These are phyloP conservation scores for Fusarium sublunatum DNA, from an alignment of 2,329 filamentous ascomycete species.

Conservation along the genomic window DNA sequence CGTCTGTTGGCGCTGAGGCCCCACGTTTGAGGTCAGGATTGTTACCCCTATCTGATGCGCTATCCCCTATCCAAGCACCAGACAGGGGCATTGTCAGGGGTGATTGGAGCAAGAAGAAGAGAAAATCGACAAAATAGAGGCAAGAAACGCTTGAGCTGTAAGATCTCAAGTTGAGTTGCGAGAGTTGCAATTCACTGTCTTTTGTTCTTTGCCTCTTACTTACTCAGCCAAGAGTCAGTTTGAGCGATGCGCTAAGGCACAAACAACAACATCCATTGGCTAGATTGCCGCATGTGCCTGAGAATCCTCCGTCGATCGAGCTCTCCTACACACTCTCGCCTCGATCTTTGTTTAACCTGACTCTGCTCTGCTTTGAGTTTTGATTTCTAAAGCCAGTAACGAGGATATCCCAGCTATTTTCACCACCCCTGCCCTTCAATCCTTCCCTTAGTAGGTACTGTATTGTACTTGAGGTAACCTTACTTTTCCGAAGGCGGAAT, in stretches of 20 bases:
- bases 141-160: constrained; percentile 1
- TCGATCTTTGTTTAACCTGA: constrained; percentile 29
- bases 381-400: constrained; percentile 32
- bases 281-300: constrained; percentile 31
- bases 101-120: constrained; percentile 10
- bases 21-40: constrained; percentile 24
- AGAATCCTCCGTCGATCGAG: constrained; percentile 25
- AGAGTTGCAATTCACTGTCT: constrained; percentile 1
- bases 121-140: constrained; percentile 14
- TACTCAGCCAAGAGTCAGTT: constrained; percentile 10
- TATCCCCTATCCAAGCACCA: constrained; percentile 40
- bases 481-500: constrained; percentile 37
- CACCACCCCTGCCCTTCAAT: constrained; percentile 27
- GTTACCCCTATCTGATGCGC: constrained; percentile 41
- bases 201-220: constrained; percentile 20
- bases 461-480: constrained; percentile 5
- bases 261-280: constrained; percentile 20
- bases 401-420: constrained; percentile 44
- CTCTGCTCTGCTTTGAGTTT: constrained; percentile 39
- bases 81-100: constrained; percentile 40
- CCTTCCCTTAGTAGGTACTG: neutral
- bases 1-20: constrained; percentile 29
- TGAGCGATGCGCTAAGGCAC: constrained; percentile 13
- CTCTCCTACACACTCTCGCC: constrained; percentile 19
- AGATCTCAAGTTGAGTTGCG: constrained; percentile 11